phyloP scores from a whole-genome alignment of 2,329 filamentous ascomycete species.

The Fusarium napiforme region DNA sequence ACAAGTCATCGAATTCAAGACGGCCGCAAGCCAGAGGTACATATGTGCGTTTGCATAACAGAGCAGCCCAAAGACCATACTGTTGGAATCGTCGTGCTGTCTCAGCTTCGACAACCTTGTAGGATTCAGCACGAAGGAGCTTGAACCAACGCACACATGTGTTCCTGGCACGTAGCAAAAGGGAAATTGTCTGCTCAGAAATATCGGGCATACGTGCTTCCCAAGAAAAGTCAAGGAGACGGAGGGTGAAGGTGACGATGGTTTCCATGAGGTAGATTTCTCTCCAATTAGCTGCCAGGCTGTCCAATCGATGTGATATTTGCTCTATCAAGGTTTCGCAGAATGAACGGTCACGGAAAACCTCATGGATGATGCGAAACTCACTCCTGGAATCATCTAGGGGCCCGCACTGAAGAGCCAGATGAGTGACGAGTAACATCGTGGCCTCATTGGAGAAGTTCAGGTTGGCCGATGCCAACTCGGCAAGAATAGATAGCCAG shows the following conservation, averaged over 20 bases:
- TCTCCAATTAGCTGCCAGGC: constrained; percentile 67
- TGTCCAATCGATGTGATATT: constrained; percentile 55
- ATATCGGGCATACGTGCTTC: constrained; percentile 1
- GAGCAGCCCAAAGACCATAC: constrained; percentile 65
- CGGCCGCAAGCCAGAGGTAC: constrained; percentile 6
- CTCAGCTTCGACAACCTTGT: constrained; percentile 51
- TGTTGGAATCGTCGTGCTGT: constrained; percentile 48
- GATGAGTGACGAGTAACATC: constrained; percentile 59
- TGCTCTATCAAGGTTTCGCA: constrained; percentile 60
- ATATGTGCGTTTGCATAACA: constrained; percentile 62
- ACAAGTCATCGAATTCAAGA: constrained; percentile 8
- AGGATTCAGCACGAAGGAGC: constrained; percentile 58
- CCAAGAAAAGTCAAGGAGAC: constrained; percentile 45
- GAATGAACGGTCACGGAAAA: constrained; percentile 63
- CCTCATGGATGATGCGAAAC: constrained; percentile 57
- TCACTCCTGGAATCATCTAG: constrained; percentile 38
- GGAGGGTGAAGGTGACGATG: constrained; percentile 62
- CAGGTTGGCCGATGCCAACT: constrained; percentile 63
- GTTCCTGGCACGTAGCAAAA: constrained; percentile 27
- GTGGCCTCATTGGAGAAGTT: constrained; percentile 70
- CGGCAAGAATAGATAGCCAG: constrained; percentile 61
- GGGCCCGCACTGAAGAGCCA: constrained; percentile 67
- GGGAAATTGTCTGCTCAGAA: neutral
- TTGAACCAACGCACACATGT: constrained; percentile 63
- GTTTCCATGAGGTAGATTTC: constrained; percentile 69